A percentile compares a stretch with the other conserved stretches of the same genome.
These are phyloP conservation scores for Alternaria atra DNA, from an alignment of 2,329 filamentous ascomycete genomes.

Conservation along the genomic window DNA sequence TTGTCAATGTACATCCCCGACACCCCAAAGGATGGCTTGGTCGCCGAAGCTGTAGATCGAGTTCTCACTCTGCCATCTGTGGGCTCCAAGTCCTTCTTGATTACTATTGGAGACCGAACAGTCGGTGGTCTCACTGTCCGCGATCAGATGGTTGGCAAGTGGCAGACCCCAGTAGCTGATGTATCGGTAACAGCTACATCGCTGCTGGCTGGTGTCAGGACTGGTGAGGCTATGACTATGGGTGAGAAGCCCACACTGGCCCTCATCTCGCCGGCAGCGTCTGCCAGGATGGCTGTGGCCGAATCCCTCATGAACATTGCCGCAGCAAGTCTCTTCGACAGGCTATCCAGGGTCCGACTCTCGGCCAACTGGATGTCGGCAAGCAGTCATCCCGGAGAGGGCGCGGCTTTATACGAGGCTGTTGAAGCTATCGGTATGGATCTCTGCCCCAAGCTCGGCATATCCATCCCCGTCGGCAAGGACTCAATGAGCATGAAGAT, in stretches of 20 bases:
- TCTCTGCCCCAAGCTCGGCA: conserved; percentile 86
- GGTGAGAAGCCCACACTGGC: conserved; percentile 91
- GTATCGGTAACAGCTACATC: conserved; percentile 91
- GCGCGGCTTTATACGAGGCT: conserved; percentile 89
- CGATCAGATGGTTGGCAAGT: conserved; percentile 96
- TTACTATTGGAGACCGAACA: conserved; percentile 93
- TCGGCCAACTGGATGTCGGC: conserved; percentile 99
- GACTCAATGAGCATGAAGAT: conserved; percentile 99
- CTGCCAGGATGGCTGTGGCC: conserved; percentile 94
- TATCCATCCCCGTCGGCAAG: conserved; percentile 96
- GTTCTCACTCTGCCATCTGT: conserved; percentile 88
- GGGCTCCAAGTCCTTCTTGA: conserved; percentile 96
- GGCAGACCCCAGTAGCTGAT: conserved; percentile 94
- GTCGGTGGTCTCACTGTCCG: conserved; percentile 88
- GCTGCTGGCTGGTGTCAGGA: conserved; percentile 74
- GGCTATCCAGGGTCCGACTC: conserved; percentile 80
- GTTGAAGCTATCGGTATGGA: conserved; percentile 94
- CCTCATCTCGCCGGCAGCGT: conserved; percentile 87
- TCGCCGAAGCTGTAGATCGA: conserved; percentile 77
- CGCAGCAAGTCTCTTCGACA: conserved; percentile 76
- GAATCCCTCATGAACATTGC: conserved; percentile 94
- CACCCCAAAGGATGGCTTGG: conserved; percentile 60
- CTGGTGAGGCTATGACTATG: conserved; percentile 97
- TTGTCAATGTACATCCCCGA: conserved; percentile 73
- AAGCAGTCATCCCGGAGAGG: conserved; percentile 91